These are phyloP conservation scores for Eimeria sp. DNA, from an alignment of 169 alveolate species.

Conservation along the genomic window DNA sequence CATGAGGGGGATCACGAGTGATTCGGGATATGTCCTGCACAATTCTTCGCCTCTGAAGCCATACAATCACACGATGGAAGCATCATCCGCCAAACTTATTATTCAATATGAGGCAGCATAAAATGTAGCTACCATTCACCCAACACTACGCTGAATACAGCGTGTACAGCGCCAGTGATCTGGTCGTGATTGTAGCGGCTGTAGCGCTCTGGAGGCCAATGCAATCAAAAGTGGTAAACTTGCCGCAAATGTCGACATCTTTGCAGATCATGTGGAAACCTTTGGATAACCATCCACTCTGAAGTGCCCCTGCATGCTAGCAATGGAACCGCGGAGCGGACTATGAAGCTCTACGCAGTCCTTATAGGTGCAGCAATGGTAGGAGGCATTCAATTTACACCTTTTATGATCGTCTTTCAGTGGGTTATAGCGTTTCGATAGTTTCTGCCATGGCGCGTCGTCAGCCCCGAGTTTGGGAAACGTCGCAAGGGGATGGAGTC, in stretches of 20 bases:
- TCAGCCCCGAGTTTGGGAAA: not conserved
- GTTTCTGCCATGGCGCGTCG: not conserved
- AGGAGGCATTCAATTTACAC: not conserved
- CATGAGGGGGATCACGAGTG: constrained; percentile 93
- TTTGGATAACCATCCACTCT: not conserved
- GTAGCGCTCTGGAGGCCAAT: not conserved
- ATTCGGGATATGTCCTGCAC: constrained; percentile 81
- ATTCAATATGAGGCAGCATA: not conserved
- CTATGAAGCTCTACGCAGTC: not conserved
- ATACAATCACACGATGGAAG: not conserved
- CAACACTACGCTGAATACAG: not conserved
- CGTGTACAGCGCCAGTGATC: not conserved
- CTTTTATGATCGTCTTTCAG: not conserved
- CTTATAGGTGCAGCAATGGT: not conserved
- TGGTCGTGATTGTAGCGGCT: not conserved
- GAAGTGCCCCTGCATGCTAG: not conserved
- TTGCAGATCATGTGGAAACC: not conserved
- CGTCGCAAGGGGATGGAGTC: not conserved
- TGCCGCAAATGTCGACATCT: constrained; percentile 75
- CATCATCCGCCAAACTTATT: not conserved
- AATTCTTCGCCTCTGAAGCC: constrained; percentile 66
- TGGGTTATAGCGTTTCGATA: not conserved
- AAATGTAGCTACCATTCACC: not conserved
- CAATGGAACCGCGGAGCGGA: not conserved
- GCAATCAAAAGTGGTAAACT: not conserved